These are phyloP conservation scores for Penicillium flavigenum DNA, from an alignment of 495 filamentous ascomycete species.

Conservation along the genomic window DNA sequence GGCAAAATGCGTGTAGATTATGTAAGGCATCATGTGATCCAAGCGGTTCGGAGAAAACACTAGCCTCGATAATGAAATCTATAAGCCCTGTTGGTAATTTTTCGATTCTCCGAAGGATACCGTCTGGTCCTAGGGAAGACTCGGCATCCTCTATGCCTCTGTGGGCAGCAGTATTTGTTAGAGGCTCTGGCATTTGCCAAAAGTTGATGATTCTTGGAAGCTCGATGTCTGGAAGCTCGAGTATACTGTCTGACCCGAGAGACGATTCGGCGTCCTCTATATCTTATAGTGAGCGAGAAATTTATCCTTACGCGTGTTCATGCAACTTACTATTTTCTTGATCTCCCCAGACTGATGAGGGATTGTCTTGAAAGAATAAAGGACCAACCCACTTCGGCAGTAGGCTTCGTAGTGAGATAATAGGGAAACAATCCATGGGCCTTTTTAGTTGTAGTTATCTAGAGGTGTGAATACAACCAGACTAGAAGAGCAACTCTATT, in stretches of 20 bases:
- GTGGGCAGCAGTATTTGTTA: not conserved
- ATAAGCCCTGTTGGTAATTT: not conserved
- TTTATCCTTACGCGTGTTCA: not conserved
- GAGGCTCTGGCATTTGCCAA: not conserved
- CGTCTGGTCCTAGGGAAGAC: not conserved
- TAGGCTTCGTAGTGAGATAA: not conserved
- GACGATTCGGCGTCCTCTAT: not conserved
- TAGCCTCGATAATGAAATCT: not conserved
- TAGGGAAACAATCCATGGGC: not conserved
- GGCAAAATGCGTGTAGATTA: not conserved
- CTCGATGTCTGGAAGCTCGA: not conserved
- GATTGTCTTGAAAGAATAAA: not conserved
- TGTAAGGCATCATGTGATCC: not conserved
- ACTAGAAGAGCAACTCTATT: not conserved
- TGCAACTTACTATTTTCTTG: not conserved
- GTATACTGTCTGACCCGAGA: not conserved
- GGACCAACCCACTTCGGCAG: not conserved
- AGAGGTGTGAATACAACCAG: not conserved
- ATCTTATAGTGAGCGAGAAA: not conserved
- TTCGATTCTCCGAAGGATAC: not conserved
- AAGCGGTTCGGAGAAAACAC: conserved; percentile 1
- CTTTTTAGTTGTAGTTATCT: not conserved
- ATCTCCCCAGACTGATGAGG: not conserved
- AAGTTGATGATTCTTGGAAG: not conserved
- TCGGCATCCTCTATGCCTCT: not conserved